phyloP scores from a whole-genome alignment of 768 basidiomycete species.

The Mycena kentingensis region DNA sequence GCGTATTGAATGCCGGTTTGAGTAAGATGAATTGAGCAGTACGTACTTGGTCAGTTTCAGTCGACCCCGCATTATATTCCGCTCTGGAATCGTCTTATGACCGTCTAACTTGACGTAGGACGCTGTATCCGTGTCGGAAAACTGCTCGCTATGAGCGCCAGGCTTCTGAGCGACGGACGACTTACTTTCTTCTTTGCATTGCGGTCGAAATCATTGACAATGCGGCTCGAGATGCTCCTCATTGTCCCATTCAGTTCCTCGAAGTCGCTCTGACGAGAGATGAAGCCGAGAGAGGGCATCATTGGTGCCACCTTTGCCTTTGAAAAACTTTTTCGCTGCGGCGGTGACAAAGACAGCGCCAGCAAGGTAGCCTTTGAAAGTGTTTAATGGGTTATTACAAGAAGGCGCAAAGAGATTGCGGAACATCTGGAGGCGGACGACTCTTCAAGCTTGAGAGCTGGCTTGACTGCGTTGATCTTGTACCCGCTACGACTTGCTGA shows the following conservation, averaged over 20 bases:
- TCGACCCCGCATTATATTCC: constrained; percentile 20
- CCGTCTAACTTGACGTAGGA: constrained; percentile 22
- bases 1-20: too few relatives aligned
- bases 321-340: constrained; percentile 21
- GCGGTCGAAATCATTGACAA: constrained; percentile 24
- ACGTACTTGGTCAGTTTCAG: constrained; percentile 22
- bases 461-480: constrained; percentile 18
- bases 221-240: constrained; percentile 17
- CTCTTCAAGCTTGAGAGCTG: constrained; percentile 15
- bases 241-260: constrained; percentile 23
- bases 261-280: constrained; percentile 6
- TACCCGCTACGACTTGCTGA: constrained; percentile 17
- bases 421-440: constrained; percentile 24
- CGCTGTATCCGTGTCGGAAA: constrained; percentile 12
- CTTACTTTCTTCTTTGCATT: constrained; percentile 27
- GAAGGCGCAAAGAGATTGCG: too few relatives aligned
- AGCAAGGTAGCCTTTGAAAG: constrained; percentile 23
- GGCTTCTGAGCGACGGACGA: neutral
- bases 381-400: neutral
- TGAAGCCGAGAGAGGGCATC: neutral
- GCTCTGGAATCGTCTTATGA: constrained; percentile 16
- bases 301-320: constrained; percentile 1
- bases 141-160: constrained; percentile 4
- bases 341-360: constrained; percentile 26
- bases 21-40: neutral